phyloP scores from a whole-genome alignment of 805 yeast genomes.

The Wickerhamomyces kurtzmanii region DNA sequence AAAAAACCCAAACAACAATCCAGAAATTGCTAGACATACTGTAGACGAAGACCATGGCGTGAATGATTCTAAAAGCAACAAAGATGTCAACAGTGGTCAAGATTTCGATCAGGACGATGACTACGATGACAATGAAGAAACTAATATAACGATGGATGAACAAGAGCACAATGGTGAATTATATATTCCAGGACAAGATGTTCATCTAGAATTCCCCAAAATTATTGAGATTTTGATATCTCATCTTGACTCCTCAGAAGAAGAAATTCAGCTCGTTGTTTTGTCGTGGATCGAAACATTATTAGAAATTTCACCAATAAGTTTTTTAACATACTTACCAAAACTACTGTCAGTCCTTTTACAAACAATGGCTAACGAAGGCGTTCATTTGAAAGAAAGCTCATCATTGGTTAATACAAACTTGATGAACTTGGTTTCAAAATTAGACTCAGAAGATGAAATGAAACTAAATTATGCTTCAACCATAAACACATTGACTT shows the following conservation, averaged over 20 bases:
- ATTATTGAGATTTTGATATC: slow-evolving; percentile 77
- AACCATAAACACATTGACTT: slow-evolving; percentile 60
- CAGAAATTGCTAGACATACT: background rate
- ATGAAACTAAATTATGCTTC: slow-evolving; percentile 37
- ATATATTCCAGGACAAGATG: slow-evolving; percentile 72
- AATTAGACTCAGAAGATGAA: slow-evolving; percentile 17
- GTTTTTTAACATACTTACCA: slow-evolving; percentile 67
- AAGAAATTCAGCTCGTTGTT: slow-evolving; percentile 70
- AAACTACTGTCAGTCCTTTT: slow-evolving; percentile 63
- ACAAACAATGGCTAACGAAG: slow-evolving; percentile 47
- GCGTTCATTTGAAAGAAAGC: slow-evolving; percentile 37
- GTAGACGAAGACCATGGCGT: background rate
- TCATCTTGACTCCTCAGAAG: slow-evolving; percentile 59
- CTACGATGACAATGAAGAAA: slow-evolving; percentile 7
- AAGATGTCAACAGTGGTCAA: slow-evolving; percentile 3
- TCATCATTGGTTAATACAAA: slow-evolving; percentile 49
- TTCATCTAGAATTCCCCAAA: slow-evolving; percentile 68
- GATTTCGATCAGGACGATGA: background rate
- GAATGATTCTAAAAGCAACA: background rate
- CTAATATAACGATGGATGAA: no score
- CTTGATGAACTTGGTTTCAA: slow-evolving; percentile 36
- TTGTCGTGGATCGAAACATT: slow-evolving; percentile 76
- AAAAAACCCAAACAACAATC: slow-evolving; percentile 2
- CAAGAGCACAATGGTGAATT: slow-evolving; percentile 36
- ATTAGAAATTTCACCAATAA: slow-evolving; percentile 62